Conservation (phyloP, 805 yeast genomes). For the Candida alai region DNA sequence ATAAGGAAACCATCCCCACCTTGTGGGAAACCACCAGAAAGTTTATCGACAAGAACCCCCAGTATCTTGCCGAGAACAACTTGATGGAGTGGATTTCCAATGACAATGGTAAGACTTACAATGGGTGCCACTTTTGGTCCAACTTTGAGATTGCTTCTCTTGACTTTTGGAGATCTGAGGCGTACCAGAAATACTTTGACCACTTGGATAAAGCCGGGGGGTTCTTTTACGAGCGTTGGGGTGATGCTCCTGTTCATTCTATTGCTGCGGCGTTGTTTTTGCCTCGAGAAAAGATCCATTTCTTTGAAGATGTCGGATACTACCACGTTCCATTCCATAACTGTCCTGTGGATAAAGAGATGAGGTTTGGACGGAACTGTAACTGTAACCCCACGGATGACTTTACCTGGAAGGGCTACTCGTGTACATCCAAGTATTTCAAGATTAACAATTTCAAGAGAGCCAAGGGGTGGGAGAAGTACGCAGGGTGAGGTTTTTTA, state of each 20-base stretch:
- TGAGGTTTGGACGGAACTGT: conserved; percentile 63
- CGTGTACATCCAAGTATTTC: conserved; percentile 66
- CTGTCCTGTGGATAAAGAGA: conserved; percentile 67
- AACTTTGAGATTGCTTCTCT: conserved; percentile 77
- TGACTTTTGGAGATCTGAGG: conserved; percentile 69
- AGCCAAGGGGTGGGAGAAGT: conserved; percentile 70
- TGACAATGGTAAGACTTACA: conserved; percentile 74
- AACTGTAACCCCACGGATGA: conserved; percentile 69
- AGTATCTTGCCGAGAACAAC: conserved; percentile 57
- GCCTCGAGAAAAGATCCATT: conserved; percentile 63
- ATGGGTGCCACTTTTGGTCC: conserved; percentile 86
- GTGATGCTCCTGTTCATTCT: conserved; percentile 88
- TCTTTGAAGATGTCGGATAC: conserved; percentile 83
- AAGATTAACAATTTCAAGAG: conserved; percentile 51
- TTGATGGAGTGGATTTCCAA: conserved; percentile 65
- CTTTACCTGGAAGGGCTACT: conserved; percentile 72
- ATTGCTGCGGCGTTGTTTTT: conserved; percentile 78
- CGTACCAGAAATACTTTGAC: conserved; percentile 66
- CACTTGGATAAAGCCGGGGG: conserved; percentile 76
- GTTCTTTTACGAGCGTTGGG: conserved; percentile 87
- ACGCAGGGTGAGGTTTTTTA: conserved; percentile 28
- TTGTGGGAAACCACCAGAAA: conserved; percentile 73
- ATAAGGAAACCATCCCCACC: conserved; percentile 78
- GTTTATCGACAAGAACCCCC: conserved; percentile 57
- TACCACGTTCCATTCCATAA: conserved; percentile 77